Conservation (phyloP, 305 asterid genomes). For the Andrographis paniculata region DNA sequence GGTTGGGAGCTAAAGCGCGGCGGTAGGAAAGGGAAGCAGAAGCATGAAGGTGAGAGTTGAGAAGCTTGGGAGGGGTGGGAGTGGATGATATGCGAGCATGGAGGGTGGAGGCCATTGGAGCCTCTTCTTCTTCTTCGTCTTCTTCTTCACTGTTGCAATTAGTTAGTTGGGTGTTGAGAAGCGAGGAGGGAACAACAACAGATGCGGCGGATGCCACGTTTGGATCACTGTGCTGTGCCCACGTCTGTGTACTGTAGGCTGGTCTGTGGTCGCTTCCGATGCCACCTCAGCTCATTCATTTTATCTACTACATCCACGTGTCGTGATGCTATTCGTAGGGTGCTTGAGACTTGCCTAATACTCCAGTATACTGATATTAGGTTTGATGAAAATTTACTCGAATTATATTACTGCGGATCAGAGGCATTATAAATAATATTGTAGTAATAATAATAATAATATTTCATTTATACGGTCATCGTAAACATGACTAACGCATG, state of each 20-base stretch:
- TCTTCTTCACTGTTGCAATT: background rate
- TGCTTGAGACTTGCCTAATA: no score
- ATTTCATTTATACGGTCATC: no score
- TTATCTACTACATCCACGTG: background rate
- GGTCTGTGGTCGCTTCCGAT: no score
- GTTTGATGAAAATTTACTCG: no score
- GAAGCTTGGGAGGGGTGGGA: slow-evolving; percentile 31
- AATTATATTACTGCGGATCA: no score
- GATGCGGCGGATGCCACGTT: slow-evolving; percentile 69
- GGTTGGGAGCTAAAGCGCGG: slow-evolving; percentile 30
- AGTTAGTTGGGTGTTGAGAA: background rate
- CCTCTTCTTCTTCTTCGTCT: slow-evolving; percentile 14
- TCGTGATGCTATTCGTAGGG: background rate
- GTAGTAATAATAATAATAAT: no score
- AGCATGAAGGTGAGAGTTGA: slow-evolving; percentile 14
- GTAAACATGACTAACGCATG: no score
- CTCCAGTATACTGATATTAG: no score
- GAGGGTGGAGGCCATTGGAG: slow-evolving; percentile 38
- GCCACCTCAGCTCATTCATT: slow-evolving; percentile 18
- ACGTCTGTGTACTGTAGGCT: no score
- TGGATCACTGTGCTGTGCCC: no score
- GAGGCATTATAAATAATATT: no score
- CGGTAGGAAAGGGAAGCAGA: slow-evolving; percentile 40
- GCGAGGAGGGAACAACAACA: slow-evolving; percentile 22
- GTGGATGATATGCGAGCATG: slow-evolving; percentile 30